Evolutionary conservation across 2,329 filamentous ascomycete genomes (phyloP), one percentile per base, ranked within the genome.

Genomic region (Beauveria bassiana): DNA sequence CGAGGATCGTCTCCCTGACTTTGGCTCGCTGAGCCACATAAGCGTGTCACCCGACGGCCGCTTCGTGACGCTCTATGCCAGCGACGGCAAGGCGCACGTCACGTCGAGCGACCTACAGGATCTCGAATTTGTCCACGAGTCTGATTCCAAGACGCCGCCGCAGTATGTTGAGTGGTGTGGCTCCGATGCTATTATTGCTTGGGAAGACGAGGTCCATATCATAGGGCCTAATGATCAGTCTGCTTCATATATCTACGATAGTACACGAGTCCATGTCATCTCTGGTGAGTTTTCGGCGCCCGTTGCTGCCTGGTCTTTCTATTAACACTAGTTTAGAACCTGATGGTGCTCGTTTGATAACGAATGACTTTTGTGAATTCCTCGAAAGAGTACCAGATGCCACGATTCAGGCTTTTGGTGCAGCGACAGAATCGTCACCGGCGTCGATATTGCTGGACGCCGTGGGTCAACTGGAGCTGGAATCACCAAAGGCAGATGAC

Each of bases 201-300:
- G 95, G 95, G 95, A 98, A 70, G 95, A 99, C 70, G 95, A 99
- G 73, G 88, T 99, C 4, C 95, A 97, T 70, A 82, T 99, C 31
- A 89, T 99, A 63, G 95, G 93, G 0, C 91, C 92, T 0, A 89
- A 87, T 43, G 91, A 91, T 49, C 84, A 89, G 10, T 86, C 89
- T 5, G 86, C 78, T 47, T 87, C 85, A 64, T 95, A 92, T 72
- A 93, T 92, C 68, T 98, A 98, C 73, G 92, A 98, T 70, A 90
- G 88, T 31, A 90, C 88, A 9, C 87, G 91, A 65, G 89, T 99
- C 14, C 95, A 98, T 73, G 82, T 98, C 3, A 80, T 97, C 47
- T 88, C 92, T 18, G 93, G 96, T 79, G 14, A 49, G 51, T 20
- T 14, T 43, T n/a, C 22, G 4, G 22, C 14, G 9, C 18, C 5